phyloP scores from a whole-genome alignment of 2,329 filamentous ascomycete genomes.

The Tolypocladium paradoxum region DNA sequence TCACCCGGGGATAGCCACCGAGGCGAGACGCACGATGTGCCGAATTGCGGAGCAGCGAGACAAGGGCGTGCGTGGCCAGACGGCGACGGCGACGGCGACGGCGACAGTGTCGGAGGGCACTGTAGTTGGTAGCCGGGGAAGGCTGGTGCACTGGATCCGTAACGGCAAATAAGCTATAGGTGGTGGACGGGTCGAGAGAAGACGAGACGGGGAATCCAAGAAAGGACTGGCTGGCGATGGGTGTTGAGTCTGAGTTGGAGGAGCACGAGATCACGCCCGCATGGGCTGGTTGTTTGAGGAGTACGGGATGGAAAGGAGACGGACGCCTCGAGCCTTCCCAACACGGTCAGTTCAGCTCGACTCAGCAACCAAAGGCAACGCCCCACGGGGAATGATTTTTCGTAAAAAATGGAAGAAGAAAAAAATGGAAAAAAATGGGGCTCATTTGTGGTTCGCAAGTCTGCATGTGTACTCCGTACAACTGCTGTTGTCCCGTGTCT shows the following conservation, averaged over 20 bases:
- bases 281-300: neutral
- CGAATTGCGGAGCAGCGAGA: neutral
- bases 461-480: neutral
- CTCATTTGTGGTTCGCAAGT: neutral
- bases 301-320: neutral
- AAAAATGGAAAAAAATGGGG: no score
- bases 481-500: neutral
- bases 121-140: neutral
- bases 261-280: neutral
- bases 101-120: neutral
- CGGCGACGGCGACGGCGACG: neutral
- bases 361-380: neutral
- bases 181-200: neutral
- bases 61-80: neutral
- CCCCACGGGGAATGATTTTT: neutral
- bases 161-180: neutral
- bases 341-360: neutral
- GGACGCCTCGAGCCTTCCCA: neutral
- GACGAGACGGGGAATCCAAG: neutral
- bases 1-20: neutral
- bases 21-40: slow-evolving; percentile 4
- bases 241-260: neutral
- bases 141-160: neutral
- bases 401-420: no score
- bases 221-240: neutral